Conservation (phyloP, 169 alveolate species). For the Plasmodium inui region DNA sequence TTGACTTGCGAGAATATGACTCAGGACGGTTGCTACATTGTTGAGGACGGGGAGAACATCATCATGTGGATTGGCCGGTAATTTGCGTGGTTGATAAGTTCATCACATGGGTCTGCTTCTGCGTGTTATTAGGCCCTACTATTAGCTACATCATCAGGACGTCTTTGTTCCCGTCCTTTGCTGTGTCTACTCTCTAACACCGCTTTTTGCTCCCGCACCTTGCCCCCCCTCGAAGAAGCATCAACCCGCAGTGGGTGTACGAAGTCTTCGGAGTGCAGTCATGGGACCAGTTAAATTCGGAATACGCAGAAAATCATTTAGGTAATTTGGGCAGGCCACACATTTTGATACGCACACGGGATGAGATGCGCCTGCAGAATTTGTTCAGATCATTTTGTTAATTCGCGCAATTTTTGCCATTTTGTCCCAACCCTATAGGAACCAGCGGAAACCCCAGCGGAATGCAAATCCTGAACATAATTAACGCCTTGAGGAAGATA, state of each 20-base stretch:
- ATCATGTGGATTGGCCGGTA: constrained; percentile 92
- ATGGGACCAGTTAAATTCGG: constrained; percentile 85
- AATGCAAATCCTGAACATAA: constrained; percentile 78
- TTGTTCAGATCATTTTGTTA: background rate
- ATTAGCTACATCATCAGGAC: no score
- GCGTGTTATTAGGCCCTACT: background rate
- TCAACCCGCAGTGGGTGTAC: constrained; percentile 86
- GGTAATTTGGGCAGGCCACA: constrained; percentile 58
- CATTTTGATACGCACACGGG: background rate
- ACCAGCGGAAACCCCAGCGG: constrained; percentile 82
- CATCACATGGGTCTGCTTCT: background rate
- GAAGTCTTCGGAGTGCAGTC: constrained; percentile 87
- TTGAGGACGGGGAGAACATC: constrained; percentile 91
- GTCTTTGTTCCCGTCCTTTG: no score
- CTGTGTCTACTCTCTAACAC: background rate
- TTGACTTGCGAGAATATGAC: constrained; percentile 87
- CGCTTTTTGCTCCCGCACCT: background rate
- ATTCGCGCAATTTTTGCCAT: background rate
- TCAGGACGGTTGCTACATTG: constrained; percentile 90
- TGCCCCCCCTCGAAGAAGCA: constrained; percentile 55
- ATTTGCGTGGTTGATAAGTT: background rate
- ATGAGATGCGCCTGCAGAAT: background rate
- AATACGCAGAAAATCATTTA: constrained; percentile 86
- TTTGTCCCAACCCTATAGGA: constrained; percentile 1
- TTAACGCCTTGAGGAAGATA: constrained; percentile 80